These are phyloP conservation scores for Termitomyces sp. DNA, from an alignment of 768 basidiomycete species.

Conservation along the genomic window DNA sequence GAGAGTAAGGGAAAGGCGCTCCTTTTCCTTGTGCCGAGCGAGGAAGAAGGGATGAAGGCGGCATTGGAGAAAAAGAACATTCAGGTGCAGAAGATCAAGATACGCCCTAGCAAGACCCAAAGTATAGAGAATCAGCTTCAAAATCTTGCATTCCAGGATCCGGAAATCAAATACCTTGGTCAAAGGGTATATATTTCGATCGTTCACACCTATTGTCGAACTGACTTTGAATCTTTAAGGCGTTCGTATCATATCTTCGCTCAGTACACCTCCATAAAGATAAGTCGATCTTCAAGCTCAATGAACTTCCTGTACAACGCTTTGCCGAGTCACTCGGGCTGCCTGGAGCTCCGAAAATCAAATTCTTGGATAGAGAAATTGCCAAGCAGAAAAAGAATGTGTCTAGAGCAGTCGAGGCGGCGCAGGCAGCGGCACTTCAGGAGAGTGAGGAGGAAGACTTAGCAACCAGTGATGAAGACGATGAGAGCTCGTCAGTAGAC, in stretches of 20 bases:
- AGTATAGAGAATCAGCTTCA: conserved; percentile 86
- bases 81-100: conserved; percentile 76
- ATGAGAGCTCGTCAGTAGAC: conserved; percentile 6
- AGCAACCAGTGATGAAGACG: conserved; percentile 3
- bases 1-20: conserved; percentile 86
- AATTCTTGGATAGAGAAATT: conserved; percentile 66
- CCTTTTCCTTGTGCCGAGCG: conserved; percentile 81
- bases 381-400: conserved; percentile 78
- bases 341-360: conserved; percentile 94
- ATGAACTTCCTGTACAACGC: conserved; percentile 74
- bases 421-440: conserved; percentile 24
- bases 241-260: conserved; percentile 93
- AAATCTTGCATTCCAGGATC: conserved; percentile 89
- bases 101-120: conserved; percentile 82
- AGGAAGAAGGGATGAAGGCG: conserved; percentile 86
- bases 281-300: conserved; percentile 87
- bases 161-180: conserved; percentile 95
- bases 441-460: conserved; percentile 15
- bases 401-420: conserved; percentile 36
- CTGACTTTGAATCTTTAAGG: conserved; percentile 41
- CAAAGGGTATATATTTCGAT: conserved; percentile 64
- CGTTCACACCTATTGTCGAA: not conserved
- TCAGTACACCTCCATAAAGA: conserved; percentile 92
- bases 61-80: conserved; percentile 73
- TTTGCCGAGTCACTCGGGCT: conserved; percentile 90